Base-by-base conservation (phyloP, 768 basidiomycete species). In the Pleurotus sapidus region DNA sequence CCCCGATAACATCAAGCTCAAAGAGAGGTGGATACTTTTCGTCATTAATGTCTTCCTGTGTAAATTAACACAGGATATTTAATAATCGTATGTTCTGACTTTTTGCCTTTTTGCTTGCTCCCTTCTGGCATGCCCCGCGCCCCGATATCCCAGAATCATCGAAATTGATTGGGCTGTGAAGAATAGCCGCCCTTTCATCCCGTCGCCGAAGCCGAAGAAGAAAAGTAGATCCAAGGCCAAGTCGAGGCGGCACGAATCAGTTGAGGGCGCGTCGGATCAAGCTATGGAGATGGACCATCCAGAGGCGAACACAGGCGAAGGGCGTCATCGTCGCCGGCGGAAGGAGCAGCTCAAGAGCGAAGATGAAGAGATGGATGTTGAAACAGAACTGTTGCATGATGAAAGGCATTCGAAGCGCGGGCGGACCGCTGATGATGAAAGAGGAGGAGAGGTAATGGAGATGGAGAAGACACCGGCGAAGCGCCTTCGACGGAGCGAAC, bases 21-120 rank as follows among this genome's bases (percentile, higher is more conserved):
- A 86, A 81, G 89, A 90, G 79, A 89, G 92, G 92, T 93, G 80
- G 82, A 86, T 86, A 78, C 79, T 83, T 77, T 87, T 86, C 70
- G 72, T 87, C 70, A 70, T 85, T 68, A 75, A 84, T 70, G 80
- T 87, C 68, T 86, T 85, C 67, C 72, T 85, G 68, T 79, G 79
- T 77, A 78, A 78, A 71, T 63, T 81, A 68, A 80, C 78, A 55
- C 68, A 68, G 66, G 65, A 67, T 66, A 67, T 67, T 58, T 59
- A 65, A 65, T 69, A 66, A 76, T 79, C n/a, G 20, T n/a, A 34
- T 34, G 61, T 63, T 67, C 63, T 58, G 62, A 65, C 61, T 57
- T 64, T 34, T 59, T 68, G 62, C 65, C 66, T 62, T 70, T 59
- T 65, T 57, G 59, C 60, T 62, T 42, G 39, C 27, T 57, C 54